These are phyloP conservation scores for Berberis thunbergii DNA, from an alignment of 164 flowering plant species.

Conservation along the genomic window DNA sequence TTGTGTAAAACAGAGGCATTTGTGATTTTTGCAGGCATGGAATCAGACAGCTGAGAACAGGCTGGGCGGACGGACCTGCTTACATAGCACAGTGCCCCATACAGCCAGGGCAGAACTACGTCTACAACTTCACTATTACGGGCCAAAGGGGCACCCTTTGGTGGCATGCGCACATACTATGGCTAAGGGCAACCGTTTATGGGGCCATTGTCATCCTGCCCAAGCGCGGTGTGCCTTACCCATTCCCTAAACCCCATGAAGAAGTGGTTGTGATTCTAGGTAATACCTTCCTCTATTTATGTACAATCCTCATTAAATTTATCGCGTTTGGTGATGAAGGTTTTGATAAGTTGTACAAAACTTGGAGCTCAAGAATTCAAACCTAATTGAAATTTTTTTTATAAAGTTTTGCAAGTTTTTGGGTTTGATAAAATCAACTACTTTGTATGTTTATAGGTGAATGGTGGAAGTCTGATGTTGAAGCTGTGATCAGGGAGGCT, in stretches of 20 bases:
- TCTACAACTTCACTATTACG: conserved; percentile 45
- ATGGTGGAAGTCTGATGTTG: conserved; percentile 38
- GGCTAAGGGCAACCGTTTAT: conserved; percentile 47
- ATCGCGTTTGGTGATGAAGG: too few species aligned
- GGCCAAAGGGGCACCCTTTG: conserved; percentile 61
- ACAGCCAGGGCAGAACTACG: conserved; percentile 35
- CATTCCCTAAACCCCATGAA: conserved; percentile 41
- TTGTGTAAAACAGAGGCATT: neutral
- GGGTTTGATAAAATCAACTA: neutral
- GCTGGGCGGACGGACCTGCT: conserved; percentile 72
- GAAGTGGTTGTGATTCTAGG: conserved; percentile 39
- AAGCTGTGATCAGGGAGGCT: conserved; percentile 19
- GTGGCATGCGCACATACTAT: conserved; percentile 52
- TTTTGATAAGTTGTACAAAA: too few species aligned
- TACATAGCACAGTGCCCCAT: conserved; percentile 57
- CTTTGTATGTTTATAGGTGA: conserved; percentile 20
- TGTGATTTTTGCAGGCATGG: conserved; percentile 44
- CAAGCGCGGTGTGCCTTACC: conserved; percentile 34
- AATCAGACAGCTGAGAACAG: conserved; percentile 49
- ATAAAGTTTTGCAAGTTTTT: neutral
- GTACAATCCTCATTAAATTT: too few species aligned
- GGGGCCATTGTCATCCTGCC: conserved; percentile 58
- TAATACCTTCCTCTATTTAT: conserved; percentile 4
- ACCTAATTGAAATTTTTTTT: neutral
- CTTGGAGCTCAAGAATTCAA: neutral